These are phyloP conservation scores for Colletotrichum sp. DNA, from an alignment of 2,329 filamentous ascomycete species.

Conservation along the genomic window DNA sequence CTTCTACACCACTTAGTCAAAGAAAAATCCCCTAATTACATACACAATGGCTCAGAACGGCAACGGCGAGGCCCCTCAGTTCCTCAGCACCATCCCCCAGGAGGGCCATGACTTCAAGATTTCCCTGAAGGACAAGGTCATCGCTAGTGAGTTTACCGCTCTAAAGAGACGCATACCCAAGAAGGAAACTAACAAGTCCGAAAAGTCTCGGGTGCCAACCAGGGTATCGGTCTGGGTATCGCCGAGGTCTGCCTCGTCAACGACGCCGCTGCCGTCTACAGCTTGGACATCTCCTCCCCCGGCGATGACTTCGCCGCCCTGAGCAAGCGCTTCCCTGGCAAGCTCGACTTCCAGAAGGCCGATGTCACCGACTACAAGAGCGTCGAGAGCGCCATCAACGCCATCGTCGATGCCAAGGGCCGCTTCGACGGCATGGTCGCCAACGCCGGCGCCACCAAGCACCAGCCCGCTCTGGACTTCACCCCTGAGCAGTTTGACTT, in stretches of 20 bases:
- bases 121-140: constrained; percentile 40
- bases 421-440: constrained; percentile 40
- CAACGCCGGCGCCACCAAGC: constrained; percentile 42
- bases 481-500: constrained; percentile 3
- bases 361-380: constrained; percentile 49
- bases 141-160: constrained; percentile 36
- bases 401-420: constrained; percentile 40
- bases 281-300: constrained; percentile 42
- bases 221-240: constrained; percentile 41
- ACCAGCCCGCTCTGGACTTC: constrained; percentile 43
- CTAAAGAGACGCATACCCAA: background rate
- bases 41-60: constrained; percentile 2
- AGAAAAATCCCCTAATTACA: background rate
- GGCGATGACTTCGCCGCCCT: constrained; percentile 37
- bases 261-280: constrained; percentile 42
- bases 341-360: constrained; percentile 48
- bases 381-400: constrained; percentile 44
- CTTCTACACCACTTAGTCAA: background rate
- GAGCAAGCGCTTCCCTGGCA: constrained; percentile 43
- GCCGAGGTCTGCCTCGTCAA: constrained; percentile 52
- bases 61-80: constrained; percentile 10
- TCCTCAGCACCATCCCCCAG: constrained; percentile 36
- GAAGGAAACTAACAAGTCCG: background rate
- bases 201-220: constrained; percentile 43
- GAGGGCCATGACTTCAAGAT: constrained; percentile 39